Evolutionary conservation across 2,329 filamentous ascomycete species (phyloP), one percentile per base, ranked within the genome.

Genomic region (Pseudocercospora eumusae): DNA sequence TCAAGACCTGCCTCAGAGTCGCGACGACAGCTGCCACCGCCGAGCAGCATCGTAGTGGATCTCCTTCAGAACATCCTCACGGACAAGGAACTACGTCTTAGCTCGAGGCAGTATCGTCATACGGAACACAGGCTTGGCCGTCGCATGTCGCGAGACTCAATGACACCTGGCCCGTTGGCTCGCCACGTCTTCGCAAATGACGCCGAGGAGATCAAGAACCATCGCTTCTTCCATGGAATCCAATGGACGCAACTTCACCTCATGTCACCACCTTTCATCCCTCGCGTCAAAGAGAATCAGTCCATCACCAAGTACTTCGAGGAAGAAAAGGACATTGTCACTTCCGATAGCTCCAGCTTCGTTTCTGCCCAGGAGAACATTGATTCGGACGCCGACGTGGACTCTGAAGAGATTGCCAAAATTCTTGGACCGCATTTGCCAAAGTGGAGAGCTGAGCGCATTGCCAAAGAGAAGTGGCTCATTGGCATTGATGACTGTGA

Each of bases 121-220:
- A 90, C 89, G 67, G 89, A 95, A 64, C 68, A 64, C 59, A 57
- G 69, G 20, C 40, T 71, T 15, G 53, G 75, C 69, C 63, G 64
- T 62, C 65, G 72, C 63, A 79, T 68, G 36, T 81, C 65, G 74
- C 78, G 59, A 79, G 82, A 28, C 81, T 85, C 44, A 88, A 62
- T 56, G 3, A 57, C 45, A 3, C 44, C 50, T 18, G 67, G 53
- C 28, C 63, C 63, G 5, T 61, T 69, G 18, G 64, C 63, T 13
- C 63, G 76, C 76, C 60, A 86, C 31, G 93, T 98, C 3, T 93
- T 92, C 70, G 81, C 90, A 0, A 84, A 95, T 64, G 93, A 96
- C 71, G 93, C 91, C 1, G 86, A 90, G 66, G 92, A 97, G 59
- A 96, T 98, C 80, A 97, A 96, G 74, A 78, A 83, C 3, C 95